Conservation (phyloP, 2,329 filamentous ascomycete genomes). For the Rugonectria rugulosa region DNA sequence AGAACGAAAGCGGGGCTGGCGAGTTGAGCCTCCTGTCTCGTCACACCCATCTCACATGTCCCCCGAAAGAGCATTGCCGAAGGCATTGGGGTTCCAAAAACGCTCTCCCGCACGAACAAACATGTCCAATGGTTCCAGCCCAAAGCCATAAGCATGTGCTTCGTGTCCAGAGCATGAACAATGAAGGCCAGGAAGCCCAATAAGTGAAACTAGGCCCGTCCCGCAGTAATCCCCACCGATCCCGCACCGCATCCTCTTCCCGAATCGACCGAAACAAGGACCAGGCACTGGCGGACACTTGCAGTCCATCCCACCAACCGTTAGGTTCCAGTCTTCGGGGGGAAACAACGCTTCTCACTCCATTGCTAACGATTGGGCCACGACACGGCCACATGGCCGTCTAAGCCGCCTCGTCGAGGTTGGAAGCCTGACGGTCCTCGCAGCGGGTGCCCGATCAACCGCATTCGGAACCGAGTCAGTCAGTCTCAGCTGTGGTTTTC, state of each 20-base stretch:
- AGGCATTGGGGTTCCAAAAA: constrained; percentile 11
- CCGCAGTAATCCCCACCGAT: constrained; percentile 35
- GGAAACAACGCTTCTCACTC: constrained; percentile 15
- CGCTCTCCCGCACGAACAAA: background rate
- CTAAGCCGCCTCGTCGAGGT: constrained; percentile 18
- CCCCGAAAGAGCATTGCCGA: background rate
- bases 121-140: constrained; percentile 7
- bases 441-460: constrained; percentile 29
- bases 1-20: constrained; percentile 21
- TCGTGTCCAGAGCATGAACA: background rate
- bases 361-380: constrained; percentile 27
- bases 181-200: constrained; percentile 7
- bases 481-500: background rate
- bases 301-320: constrained; percentile 3
- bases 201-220: constrained; percentile 36
- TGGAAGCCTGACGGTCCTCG: constrained; percentile 13
- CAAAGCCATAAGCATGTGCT: background rate
- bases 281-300: constrained; percentile 15
- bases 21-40: constrained; percentile 22
- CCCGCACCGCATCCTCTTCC: constrained; percentile 29
- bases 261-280: constrained; percentile 29
- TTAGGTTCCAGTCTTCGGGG: constrained; percentile 4
- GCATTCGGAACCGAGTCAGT: constrained; percentile 27
- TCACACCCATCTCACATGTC: background rate
- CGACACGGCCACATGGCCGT: constrained; percentile 15